Evolutionary conservation across 2,329 filamentous ascomycete species (phyloP), one percentile per base, ranked within the genome.

Genomic region (Verticillium klebahnii): DNA sequence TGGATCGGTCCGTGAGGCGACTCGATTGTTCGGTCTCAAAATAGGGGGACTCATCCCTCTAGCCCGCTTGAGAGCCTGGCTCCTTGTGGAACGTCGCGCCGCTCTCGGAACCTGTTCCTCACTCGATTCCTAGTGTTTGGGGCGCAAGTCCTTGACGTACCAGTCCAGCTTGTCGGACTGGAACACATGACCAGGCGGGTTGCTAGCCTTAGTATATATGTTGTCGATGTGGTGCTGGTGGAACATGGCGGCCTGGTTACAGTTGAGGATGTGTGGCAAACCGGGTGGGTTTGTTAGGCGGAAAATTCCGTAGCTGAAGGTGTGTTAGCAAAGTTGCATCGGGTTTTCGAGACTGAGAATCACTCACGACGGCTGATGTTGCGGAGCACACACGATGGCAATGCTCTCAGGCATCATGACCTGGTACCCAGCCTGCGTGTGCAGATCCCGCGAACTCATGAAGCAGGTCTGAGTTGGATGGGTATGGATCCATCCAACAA

Each of bases 391-490:
- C 45, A 99, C 95, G 69, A 99, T 96, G 4, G 95, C 95, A 65
- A 99, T 93, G 69, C 92, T 96, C 80, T 99, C 95, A 1, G 93
- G 89, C 77, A 98, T 85, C 92, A 97, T 97, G 63, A 95, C 88
- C 75, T 99, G 95, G 73, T 97, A 98, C 12, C 93, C 93, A 3
- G 89, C 89, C 71, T 97, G 94, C 0, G 96, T 99, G 72, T 99
- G 95, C 67, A 98, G 73, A 72, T 99, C 95, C 58, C 94, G 83
- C 57, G 90, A 95, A 72, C 92, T 97, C 91, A 99, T 96, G 74
- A 99, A 99, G 75, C 95, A 99, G 0, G 92, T 96, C 77, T 99
- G 95, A 0, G 90, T 92, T 0, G 95, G 95, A 73, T 99, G 95
- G 0, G 95, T 99, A 73, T 99, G 95, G 64, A 99, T 99, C 95